Conservation (phyloP, 2,329 filamentous ascomycete genomes). For the Dendrostoma leiphaemia region DNA sequence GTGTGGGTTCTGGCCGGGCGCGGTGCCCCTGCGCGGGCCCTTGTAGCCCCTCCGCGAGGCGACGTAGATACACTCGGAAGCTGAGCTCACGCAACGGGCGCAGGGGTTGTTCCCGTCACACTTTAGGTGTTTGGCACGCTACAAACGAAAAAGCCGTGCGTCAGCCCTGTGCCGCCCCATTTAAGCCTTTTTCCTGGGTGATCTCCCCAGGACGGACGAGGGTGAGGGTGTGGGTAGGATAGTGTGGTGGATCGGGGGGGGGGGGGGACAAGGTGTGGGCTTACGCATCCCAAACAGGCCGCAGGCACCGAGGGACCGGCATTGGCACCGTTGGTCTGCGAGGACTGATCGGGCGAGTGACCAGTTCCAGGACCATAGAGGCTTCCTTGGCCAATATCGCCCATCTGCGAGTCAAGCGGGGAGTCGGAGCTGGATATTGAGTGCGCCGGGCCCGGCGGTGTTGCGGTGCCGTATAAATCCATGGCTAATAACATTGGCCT, state of each 20-base stretch:
- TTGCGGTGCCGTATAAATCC: conserved; percentile 11
- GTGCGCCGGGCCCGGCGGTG: conserved; percentile 2
- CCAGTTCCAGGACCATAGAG: conserved; percentile 24
- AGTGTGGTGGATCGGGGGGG: conserved; percentile 3
- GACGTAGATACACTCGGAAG: conserved; percentile 67
- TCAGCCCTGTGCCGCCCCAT: conserved; percentile 14
- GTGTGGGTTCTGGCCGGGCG: conserved; percentile 44
- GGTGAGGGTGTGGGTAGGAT: neutral
- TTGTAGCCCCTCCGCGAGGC: conserved; percentile 75
- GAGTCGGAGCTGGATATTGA: conserved; percentile 14
- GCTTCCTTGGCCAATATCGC: conserved; percentile 6
- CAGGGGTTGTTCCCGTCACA: conserved; percentile 72
- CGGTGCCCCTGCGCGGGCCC: conserved; percentile 54
- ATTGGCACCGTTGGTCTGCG: conserved; percentile 1
- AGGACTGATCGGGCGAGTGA: conserved; percentile 5
- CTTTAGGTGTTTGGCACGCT: conserved; percentile 69
- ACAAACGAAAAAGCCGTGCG: conserved; percentile 10
- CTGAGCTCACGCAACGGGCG: conserved; percentile 55
- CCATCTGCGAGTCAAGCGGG: conserved; percentile 15
- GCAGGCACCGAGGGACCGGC: conserved; percentile 40
- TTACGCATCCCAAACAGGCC: conserved; percentile 56
- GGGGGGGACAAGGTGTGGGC: conserved; percentile 26
- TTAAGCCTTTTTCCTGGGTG: too few relatives aligned
- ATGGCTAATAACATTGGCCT: neutral
- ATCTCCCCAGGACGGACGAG: too few relatives aligned